A percentile compares a stretch with the other conserved stretches of the same genome.
Conservation (phyloP, 768 basidiomycete genomes). For the Leccinum fibrillosum region DNA sequence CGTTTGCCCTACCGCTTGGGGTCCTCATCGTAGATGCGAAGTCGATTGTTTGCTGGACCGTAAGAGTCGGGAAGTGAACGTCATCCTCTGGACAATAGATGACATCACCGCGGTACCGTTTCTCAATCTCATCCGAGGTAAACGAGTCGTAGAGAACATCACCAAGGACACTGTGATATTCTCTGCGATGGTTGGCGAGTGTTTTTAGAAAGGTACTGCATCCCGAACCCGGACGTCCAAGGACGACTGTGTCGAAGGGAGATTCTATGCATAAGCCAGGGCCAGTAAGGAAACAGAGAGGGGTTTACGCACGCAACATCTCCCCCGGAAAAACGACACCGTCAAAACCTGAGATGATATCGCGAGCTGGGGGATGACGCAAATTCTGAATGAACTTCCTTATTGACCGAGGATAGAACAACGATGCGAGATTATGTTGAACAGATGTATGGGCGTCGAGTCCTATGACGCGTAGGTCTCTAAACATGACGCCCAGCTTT, state of each 20-base stretch:
- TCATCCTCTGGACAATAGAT: conserved; percentile 35
- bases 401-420: conserved; percentile 21
- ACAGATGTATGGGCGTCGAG: conserved; percentile 40
- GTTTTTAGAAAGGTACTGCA: conserved; percentile 51
- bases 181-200: conserved; percentile 43
- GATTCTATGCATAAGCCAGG: not conserved
- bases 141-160: conserved; percentile 47
- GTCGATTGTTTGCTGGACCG: conserved; percentile 44
- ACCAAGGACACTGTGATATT: conserved; percentile 40
- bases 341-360: conserved; percentile 52
- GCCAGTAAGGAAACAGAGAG: not conserved
- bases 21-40: conserved; percentile 54
- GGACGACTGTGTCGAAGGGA: conserved; percentile 53
- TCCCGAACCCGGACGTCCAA: conserved; percentile 73
- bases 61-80: conserved; percentile 34
- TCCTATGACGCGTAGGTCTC: conserved; percentile 51
- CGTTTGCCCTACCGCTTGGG: conserved; percentile 27
- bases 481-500: conserved; percentile 49
- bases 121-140: conserved; percentile 39
- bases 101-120: conserved; percentile 46
- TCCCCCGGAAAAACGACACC: conserved; percentile 67
- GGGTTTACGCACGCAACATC: conserved; percentile 60
- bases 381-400: conserved; percentile 32
- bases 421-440: conserved; percentile 51
- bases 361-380: conserved; percentile 59